A percentile compares a stretch with the other conserved stretches of the same genome.
phyloP scores from a whole-genome alignment of 768 basidiomycete species.

The Mrakia gelida region DNA sequence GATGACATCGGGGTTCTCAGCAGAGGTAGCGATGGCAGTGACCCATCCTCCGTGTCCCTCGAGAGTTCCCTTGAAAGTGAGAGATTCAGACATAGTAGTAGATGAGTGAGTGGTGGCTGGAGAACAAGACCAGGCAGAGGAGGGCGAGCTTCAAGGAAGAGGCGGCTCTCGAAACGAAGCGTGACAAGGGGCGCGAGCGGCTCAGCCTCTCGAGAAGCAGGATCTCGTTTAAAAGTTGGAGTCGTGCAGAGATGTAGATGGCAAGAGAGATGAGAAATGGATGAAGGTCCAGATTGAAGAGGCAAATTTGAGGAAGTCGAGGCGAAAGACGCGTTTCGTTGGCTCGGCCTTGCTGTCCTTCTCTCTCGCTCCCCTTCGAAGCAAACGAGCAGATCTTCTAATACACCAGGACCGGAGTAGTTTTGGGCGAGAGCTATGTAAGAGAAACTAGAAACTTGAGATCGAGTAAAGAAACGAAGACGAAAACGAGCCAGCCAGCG shows the following conservation, averaged over 20 bases:
- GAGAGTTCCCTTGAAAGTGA: slow-evolving; percentile 87
- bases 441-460: not conserved
- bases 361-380: not conserved
- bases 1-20: slow-evolving; percentile 99
- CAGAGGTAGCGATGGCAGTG: slow-evolving; percentile 95
- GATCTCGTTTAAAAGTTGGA: too few species aligned
- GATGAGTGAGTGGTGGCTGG: not conserved
- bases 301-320: too few species aligned
- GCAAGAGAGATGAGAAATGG: too few species aligned
- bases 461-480: not conserved
- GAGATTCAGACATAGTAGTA: slow-evolving; percentile 65
- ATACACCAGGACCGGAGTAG: not conserved
- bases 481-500: not conserved
- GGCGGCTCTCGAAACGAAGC: too few species aligned
- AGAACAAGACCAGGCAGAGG: not conserved
- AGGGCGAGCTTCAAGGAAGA: not conserved
- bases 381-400: not conserved
- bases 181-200: not conserved
- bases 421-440: not conserved
- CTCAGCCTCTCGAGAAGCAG: not conserved
- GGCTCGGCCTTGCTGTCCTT: not conserved
- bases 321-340: not conserved
- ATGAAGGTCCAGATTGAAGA: too few species aligned
- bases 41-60: slow-evolving; percentile 96
- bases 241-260: too few species aligned